Base-by-base conservation (phyloP, 2,329 filamentous ascomycete species). In the Didymella arachidicola region DNA sequence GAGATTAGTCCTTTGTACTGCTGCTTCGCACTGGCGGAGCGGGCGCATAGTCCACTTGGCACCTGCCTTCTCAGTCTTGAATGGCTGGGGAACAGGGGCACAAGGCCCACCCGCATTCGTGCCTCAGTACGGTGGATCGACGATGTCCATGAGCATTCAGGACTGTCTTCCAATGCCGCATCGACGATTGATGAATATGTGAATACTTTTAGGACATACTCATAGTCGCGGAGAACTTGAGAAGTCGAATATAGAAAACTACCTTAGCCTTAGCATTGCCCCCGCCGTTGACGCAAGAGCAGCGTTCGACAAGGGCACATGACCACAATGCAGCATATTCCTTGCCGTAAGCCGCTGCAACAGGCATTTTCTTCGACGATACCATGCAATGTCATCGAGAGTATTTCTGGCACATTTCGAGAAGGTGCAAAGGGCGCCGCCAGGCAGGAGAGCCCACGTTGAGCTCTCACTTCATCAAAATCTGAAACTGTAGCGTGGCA, bases 401-500 rank as follows among this genome's bases (percentile, higher is more conserved):
- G 54, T 50, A 53, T 62, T 62, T 65, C 60, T 65, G 60, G 49
- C 42, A 54, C 46, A 63, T 59, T 64, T 64, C 55, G 53, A 67
- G 57, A 62, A 64, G 57, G 53, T 38, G 57, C 53, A 55, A 48
- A 60, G 46, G 57, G 51, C 57, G 47, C 46, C 36, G 10, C 32
- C 16, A 32, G 51, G 48, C 43, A 53, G 34, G 34, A 51, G 41
- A 55, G 43, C 18, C 52, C 34, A 38, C 41, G 49, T 49, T 49
- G 50, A 59, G 43, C 42, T 32, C 29, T 46, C 48, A 45, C 19
- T 46, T 49, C 54, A 57, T 57, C 54, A 57, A 63, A 69, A 44
- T 32, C 48, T 71, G 67, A 67, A 63, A 70, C 68, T 67, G 60
- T 65, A 65, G 68, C 61, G 64, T 39, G 53, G 50, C 50, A 22